These are phyloP conservation scores for Salvia hispanica DNA, from an alignment of 257 asterid genomes.

Conservation along the genomic window DNA sequence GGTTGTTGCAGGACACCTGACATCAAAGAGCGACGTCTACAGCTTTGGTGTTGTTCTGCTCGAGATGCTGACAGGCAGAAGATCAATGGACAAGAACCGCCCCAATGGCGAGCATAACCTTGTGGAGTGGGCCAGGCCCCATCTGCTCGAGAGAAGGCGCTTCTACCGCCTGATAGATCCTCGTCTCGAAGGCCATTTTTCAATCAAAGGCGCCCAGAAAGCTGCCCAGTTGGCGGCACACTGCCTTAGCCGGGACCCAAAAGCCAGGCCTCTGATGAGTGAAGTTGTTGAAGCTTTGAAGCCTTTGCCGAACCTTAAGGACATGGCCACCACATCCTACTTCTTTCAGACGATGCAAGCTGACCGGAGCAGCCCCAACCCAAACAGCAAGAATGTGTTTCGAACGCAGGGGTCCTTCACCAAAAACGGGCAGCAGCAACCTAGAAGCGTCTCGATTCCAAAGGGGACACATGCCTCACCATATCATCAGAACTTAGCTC, in stretches of 20 bases:
- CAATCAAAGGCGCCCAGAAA: slow-evolving; percentile 89
- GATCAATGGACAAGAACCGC: slow-evolving; percentile 95
- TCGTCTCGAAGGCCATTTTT: slow-evolving; percentile 89
- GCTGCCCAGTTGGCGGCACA: slow-evolving; percentile 92
- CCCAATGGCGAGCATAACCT: slow-evolving; percentile 95
- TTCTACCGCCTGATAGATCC: slow-evolving; percentile 88
- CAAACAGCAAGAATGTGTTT: slow-evolving; percentile 48
- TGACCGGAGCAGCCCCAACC: slow-evolving; percentile 64
- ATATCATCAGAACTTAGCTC: slow-evolving; percentile 54
- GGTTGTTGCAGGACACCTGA: slow-evolving; percentile 73
- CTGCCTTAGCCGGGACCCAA: slow-evolving; percentile 85
- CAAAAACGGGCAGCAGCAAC: slow-evolving; percentile 69
- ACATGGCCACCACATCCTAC: slow-evolving; percentile 93
- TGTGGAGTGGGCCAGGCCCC: slow-evolving; percentile 95
- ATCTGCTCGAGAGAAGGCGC: slow-evolving; percentile 72
- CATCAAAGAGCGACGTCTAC: slow-evolving; percentile 91
- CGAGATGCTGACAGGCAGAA: slow-evolving; percentile 87
- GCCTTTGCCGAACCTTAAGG: slow-evolving; percentile 88
- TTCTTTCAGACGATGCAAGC: slow-evolving; percentile 77
- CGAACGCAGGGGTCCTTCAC: slow-evolving; percentile 55
- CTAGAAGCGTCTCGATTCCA: slow-evolving; percentile 72
- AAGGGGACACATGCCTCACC: slow-evolving; percentile 80
- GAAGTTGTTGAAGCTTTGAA: slow-evolving; percentile 82
- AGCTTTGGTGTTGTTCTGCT: slow-evolving; percentile 95
- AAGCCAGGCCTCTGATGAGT: slow-evolving; percentile 84